Base-by-base conservation (phyloP, 306 rosid genomes). In the Dryas drummondii region DNA sequence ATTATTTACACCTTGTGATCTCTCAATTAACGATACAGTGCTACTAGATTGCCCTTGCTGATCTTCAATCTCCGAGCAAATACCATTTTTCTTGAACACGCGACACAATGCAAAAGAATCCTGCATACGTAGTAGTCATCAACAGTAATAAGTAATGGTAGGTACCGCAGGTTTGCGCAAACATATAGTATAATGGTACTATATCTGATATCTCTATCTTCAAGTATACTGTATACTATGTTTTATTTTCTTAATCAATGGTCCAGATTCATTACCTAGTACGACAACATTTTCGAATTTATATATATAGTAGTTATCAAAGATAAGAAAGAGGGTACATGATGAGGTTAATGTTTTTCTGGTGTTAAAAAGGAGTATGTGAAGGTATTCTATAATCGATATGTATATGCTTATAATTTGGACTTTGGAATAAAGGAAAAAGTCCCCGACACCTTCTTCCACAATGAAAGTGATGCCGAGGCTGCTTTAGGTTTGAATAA, bases 1-100 rank as follows among this genome's bases (percentile, higher is more conserved):
- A 46, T 90, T 87, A 47, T 78, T 76, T 27, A 83, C 70, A 76
- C 84, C 85, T 72, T 88, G 89, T 4, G 90, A 76, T 86, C 75
- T 68, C 88, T 97, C 50, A 46, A 72, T 82, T 22, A 80, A 77
- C 42, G 94, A 71, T 67, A 82, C n/a, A n/a, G 19, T 53, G 10
- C 42, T 4, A 69, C 86, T 94, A 77, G 86, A 80, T 76, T 90
- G 98, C 5, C 89, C 96, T 78, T 86, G 89, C 64, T 86, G 77
- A 68, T 82, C 96, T 81, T 94, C 98, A 50, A 82, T 76, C 50
- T 94, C 98, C 4, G 96, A 77, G 73, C 97, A 87, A n/a, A 90
- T 88, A 60, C 98, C 98, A 74, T 91, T 94, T 88, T 94, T 94
- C 97, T 94, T 94, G 87, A 91, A 88, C 79, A 94, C 98, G 10